Base-by-base conservation (phyloP, 1,139 yeast species). In the Geotrichum carabidarum region DNA sequence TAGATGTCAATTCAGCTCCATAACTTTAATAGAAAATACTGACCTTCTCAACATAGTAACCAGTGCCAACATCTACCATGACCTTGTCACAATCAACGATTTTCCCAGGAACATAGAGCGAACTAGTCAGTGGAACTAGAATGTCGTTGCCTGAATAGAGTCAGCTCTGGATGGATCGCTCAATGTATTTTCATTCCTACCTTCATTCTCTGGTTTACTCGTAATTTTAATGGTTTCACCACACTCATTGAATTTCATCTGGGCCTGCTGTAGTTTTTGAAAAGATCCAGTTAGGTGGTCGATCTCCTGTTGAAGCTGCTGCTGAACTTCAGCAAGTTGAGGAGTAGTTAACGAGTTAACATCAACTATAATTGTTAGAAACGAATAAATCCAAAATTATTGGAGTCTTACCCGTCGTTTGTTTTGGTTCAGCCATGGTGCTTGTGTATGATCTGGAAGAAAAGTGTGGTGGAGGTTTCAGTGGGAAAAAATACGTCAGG, bases 41-140 rank as follows among this genome's bases (percentile, higher is more conserved):
- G 48, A 67, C 69, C 62, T 93, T 94, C 64, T 89, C 96, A 34
- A 90, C 94, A 67, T 80, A 93, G 70, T 93, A 93, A 1, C 98
- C 98, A 0, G 99, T 93, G 36, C 99, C 99, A 44, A 93, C 84
- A 67, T 93, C 99, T 15, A 94, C 96, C 71, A 93, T 77, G 64
- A 85, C 93, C 40, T 55, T 52, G 48, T 49, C 50, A 31, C 44
- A 49, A 77, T 76, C 55, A 80, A 77, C 59, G 43, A 68, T 58
- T 58, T 76, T 79, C 1, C 99, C 99, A 1, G 96, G 96, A 31
- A 93, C 86, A 64, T 94, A 93, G 47, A 93, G 74, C 0, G 96
- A 88, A 44, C 91, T 79, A 0, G 98, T 89, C 60, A 94, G 76
- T 6, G 99, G 99, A 0, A 94, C 89, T 60, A 93, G 75, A 37